Percentiles rank a stretch among this genome's conserved stretches.
phyloP scores from a whole-genome alignment of 2,329 filamentous ascomycete genomes.

The Ophiocordyceps sinensis region DNA sequence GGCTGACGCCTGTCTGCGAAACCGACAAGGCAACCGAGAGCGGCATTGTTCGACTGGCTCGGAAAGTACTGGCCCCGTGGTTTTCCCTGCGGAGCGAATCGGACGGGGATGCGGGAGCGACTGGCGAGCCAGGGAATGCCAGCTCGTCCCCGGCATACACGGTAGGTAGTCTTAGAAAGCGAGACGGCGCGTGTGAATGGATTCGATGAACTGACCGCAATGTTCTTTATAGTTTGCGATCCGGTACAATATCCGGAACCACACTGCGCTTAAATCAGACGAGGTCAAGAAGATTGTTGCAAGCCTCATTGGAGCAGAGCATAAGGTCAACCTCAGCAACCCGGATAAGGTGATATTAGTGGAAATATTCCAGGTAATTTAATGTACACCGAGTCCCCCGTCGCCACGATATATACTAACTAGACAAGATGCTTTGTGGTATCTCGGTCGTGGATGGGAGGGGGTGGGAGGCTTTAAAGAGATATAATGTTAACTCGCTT shows the following conservation, averaged over 20 bases:
- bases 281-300: constrained; percentile 60
- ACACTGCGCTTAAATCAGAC: constrained; percentile 52
- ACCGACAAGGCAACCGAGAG: constrained; percentile 53
- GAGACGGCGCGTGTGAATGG: neutral
- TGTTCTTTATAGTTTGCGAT: constrained; percentile 56
- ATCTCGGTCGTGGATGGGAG: constrained; percentile 60
- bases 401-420: neutral
- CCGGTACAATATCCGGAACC: constrained; percentile 60
- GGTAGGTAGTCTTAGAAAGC: constrained; percentile 19
- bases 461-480: constrained; percentile 60
- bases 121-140: constrained; percentile 1
- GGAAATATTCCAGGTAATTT: constrained; percentile 61
- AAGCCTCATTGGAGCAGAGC: constrained; percentile 45
- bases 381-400: constrained; percentile 3
- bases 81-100: constrained; percentile 34
- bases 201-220: neutral
- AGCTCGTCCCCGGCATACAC: constrained; percentile 16
- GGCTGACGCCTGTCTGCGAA: constrained; percentile 35
- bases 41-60: constrained; percentile 51
- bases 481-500: constrained; percentile 65
- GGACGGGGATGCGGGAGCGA: constrained; percentile 5
- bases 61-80: constrained; percentile 44
- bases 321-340: constrained; percentile 64
- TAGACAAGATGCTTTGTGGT: constrained; percentile 52
- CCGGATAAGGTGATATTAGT: constrained; percentile 69